These are phyloP conservation scores for Pythium phragmitis DNA, from an alignment of 352 stramenopile genomes.

Conservation along the genomic window DNA sequence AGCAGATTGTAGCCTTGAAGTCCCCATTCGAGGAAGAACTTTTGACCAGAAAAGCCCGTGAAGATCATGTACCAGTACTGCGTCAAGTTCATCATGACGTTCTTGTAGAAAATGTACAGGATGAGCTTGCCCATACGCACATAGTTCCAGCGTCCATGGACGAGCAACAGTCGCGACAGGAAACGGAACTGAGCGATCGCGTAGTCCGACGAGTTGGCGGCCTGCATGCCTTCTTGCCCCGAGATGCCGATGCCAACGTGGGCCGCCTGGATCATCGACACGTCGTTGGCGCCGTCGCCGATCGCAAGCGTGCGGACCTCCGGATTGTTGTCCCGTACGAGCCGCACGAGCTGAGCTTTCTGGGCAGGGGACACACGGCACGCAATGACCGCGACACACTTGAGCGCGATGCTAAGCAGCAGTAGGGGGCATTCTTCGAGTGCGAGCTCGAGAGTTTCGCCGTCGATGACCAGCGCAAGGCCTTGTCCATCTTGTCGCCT, in stretches of 20 bases:
- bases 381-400: slow-evolving; percentile 83
- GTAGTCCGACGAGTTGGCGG: slow-evolving; percentile 94
- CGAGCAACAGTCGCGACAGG: slow-evolving; percentile 88
- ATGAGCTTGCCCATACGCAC: slow-evolving; percentile 90
- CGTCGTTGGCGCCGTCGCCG: slow-evolving; percentile 95
- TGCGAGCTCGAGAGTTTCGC: slow-evolving; percentile 76
- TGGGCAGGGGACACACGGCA: slow-evolving; percentile 93
- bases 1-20: slow-evolving; percentile 83
- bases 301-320: slow-evolving; percentile 87
- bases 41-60: slow-evolving; percentile 73
- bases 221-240: slow-evolving; percentile 90
- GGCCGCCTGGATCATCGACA: slow-evolving; percentile 94
- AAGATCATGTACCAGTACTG: slow-evolving; percentile 86
- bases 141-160: slow-evolving; percentile 93
- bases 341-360: slow-evolving; percentile 90
- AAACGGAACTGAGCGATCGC: slow-evolving; percentile 94
- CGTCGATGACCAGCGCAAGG: slow-evolving; percentile 75
- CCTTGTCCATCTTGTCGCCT: slow-evolving; percentile 49
- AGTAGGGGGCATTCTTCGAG: slow-evolving; percentile 73
- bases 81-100: slow-evolving; percentile 80
- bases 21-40: slow-evolving; percentile 72
- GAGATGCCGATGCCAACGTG: slow-evolving; percentile 93
- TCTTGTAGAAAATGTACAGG: slow-evolving; percentile 96
- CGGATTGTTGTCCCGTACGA: slow-evolving; percentile 91
- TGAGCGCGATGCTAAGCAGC: slow-evolving; percentile 62